These are phyloP conservation scores for Suillus subaureus DNA, from an alignment of 768 basidiomycete genomes.

Conservation along the genomic window DNA sequence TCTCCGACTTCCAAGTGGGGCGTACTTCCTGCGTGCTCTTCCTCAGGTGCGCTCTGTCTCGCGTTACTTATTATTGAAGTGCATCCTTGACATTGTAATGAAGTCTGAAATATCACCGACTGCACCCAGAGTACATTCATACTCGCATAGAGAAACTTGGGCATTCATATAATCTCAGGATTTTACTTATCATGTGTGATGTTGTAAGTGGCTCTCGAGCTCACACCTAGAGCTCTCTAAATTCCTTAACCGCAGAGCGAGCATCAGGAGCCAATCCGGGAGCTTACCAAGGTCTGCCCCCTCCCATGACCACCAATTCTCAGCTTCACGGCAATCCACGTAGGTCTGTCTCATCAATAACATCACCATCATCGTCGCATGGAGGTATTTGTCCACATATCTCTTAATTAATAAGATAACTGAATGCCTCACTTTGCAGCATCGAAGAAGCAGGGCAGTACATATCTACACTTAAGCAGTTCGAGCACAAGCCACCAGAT, in stretches of 20 bases:
- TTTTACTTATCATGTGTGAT: slow-evolving; percentile 90
- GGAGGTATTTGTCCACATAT: slow-evolving; percentile 60
- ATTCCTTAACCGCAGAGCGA: slow-evolving; percentile 60
- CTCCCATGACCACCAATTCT: slow-evolving; percentile 10
- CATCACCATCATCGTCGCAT: slow-evolving; percentile 89
- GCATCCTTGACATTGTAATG: not conserved
- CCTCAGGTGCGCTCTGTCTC: slow-evolving; percentile 61
- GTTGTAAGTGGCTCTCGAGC: slow-evolving; percentile 59
- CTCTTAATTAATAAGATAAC: slow-evolving; percentile 10
- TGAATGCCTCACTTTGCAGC: slow-evolving; percentile 39
- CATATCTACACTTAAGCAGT: slow-evolving; percentile 88
- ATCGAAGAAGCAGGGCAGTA: slow-evolving; percentile 92
- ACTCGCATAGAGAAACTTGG: slow-evolving; percentile 87
- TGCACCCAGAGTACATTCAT: slow-evolving; percentile 97
- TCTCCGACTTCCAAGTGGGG: slow-evolving; percentile 95
- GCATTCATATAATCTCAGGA: slow-evolving; percentile 76
- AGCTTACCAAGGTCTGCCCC: slow-evolving; percentile 77
- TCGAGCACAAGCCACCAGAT: slow-evolving; percentile 90
- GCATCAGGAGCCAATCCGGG: slow-evolving; percentile 88
- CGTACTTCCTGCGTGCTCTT: slow-evolving; percentile 90
- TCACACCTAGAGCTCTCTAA: not conserved
- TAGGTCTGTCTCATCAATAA: slow-evolving; percentile 90
- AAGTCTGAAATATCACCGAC: slow-evolving; percentile 91
- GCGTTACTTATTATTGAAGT: slow-evolving; percentile 2
- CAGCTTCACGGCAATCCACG: slow-evolving; percentile 3